phyloP scores from a whole-genome alignment of 441 rosid genomes.

The Adansonia rubrostipa region DNA sequence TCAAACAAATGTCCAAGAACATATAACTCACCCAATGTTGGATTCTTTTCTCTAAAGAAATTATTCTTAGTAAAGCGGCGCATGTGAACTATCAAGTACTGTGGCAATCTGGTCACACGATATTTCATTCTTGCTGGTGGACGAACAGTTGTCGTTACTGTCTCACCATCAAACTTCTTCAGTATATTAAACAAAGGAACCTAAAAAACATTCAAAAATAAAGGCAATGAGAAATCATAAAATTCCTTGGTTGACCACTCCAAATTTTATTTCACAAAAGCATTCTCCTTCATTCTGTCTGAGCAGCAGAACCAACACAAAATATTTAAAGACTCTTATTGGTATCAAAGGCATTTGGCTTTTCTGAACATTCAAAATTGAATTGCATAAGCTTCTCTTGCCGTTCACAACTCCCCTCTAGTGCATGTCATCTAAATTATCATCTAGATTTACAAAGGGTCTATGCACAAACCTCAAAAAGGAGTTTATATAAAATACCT shows the following conservation, averaged over 20 bases:
- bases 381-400: background rate
- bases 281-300: background rate
- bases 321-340: background rate
- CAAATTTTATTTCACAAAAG: background rate
- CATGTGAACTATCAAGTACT: conserved; percentile 85
- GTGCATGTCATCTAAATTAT: conserved; percentile 4
- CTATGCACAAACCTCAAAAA: background rate
- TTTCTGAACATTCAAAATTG: background rate
- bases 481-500: conserved; percentile 46
- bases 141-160: conserved; percentile 86
- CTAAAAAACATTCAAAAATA: conserved; percentile 39
- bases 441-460: background rate
- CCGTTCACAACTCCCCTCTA: background rate
- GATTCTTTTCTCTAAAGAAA: conserved; percentile 93
- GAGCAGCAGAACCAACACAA: background rate
- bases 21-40: conserved; percentile 68
- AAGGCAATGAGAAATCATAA: background rate
- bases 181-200: conserved; percentile 83
- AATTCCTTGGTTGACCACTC: conserved; percentile 1
- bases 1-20: conserved; percentile 16
- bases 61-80: conserved; percentile 88
- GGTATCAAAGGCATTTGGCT: background rate
- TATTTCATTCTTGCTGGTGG: conserved; percentile 93
- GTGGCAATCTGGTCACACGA: conserved; percentile 74
- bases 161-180: conserved; percentile 94